A percentile compares a stretch with the other conserved stretches of the same genome.
Conservation (phyloP, 768 basidiomycete species). For the Rhizopogon vinicolor region DNA sequence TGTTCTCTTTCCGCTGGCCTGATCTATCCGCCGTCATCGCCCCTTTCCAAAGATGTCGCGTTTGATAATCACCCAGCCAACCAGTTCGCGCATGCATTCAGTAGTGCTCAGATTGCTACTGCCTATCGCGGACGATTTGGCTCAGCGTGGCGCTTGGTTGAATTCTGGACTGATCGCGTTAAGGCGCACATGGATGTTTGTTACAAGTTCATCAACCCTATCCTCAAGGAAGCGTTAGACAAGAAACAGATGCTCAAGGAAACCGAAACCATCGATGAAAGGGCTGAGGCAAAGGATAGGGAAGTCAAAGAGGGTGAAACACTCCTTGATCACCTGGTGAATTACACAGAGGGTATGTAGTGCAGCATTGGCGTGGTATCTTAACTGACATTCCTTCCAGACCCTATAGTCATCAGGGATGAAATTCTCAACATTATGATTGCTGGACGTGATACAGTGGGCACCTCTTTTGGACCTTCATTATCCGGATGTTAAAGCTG, state of each 20-base stretch:
- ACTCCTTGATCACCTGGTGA: slow-evolving; percentile 49
- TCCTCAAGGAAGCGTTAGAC: slow-evolving; percentile 37
- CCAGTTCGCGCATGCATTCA: slow-evolving; percentile 36
- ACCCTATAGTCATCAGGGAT: slow-evolving; percentile 27
- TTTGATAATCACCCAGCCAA: slow-evolving; percentile 27
- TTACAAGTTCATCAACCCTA: slow-evolving; percentile 43
- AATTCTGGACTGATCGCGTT: slow-evolving; percentile 40
- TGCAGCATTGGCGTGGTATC: background rate
- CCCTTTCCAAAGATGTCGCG: slow-evolving; percentile 15
- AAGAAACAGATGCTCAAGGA: slow-evolving; percentile 23
- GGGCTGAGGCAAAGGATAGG: slow-evolving; percentile 11
- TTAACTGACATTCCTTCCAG: slow-evolving; percentile 10
- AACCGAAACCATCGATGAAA: slow-evolving; percentile 6
- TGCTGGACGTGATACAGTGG: slow-evolving; percentile 31
- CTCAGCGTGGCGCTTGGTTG: slow-evolving; percentile 38
- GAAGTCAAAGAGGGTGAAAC: slow-evolving; percentile 37
- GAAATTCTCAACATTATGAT: slow-evolving; percentile 34
- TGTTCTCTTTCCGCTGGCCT: slow-evolving; percentile 34
- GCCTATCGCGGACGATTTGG: slow-evolving; percentile 33
- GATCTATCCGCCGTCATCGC: slow-evolving; percentile 22
- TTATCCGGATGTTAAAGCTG: background rate
- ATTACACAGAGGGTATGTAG: slow-evolving; percentile 44
- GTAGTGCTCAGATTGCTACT: slow-evolving; percentile 28
- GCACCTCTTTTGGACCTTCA: background rate
- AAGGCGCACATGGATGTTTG: slow-evolving; percentile 36